These are phyloP conservation scores for Trichothecium sympodiale DNA, from an alignment of 2,329 filamentous ascomycete genomes.

Conservation along the genomic window DNA sequence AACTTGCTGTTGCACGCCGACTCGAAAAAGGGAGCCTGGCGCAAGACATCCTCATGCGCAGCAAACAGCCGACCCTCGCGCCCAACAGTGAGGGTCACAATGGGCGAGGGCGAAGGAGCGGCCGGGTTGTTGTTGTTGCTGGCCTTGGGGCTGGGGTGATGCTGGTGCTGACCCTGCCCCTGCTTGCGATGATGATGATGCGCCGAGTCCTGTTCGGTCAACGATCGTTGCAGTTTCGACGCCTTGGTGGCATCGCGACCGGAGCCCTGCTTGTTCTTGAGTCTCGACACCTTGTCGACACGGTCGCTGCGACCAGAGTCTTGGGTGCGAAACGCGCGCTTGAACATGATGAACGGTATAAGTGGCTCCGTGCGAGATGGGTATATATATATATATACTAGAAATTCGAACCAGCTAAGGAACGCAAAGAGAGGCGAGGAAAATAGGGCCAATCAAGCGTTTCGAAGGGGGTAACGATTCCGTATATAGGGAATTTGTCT, in stretches of 20 bases:
- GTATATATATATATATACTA: too few species aligned
- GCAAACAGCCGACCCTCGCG: constrained; percentile 82
- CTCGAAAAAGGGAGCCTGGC: constrained; percentile 75
- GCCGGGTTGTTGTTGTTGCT: constrained; percentile 6
- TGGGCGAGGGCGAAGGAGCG: constrained; percentile 45
- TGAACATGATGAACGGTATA: constrained; percentile 60
- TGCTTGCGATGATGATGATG: constrained; percentile 3
- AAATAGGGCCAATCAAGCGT: background rate
- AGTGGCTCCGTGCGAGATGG: background rate
- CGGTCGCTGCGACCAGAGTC: constrained; percentile 43
- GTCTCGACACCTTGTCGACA: constrained; percentile 78
- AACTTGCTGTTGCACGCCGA: constrained; percentile 61
- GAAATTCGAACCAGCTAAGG: too few species aligned
- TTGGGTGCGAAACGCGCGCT: constrained; percentile 75
- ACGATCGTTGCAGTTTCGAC: constrained; percentile 74
- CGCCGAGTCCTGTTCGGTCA: constrained; percentile 44
- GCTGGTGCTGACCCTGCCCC: constrained; percentile 5
- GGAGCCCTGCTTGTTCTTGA: constrained; percentile 46
- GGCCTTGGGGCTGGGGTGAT: constrained; percentile 3
- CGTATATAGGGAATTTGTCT: background rate
- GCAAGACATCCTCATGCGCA: constrained; percentile 86
- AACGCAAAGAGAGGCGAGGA: background rate
- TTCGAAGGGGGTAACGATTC: constrained; percentile 1
- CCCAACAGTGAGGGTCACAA: constrained; percentile 79
- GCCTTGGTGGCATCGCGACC: constrained; percentile 66